phyloP scores from a whole-genome alignment of 345 rosid genomes.

The Stellera chamaejasme region DNA sequence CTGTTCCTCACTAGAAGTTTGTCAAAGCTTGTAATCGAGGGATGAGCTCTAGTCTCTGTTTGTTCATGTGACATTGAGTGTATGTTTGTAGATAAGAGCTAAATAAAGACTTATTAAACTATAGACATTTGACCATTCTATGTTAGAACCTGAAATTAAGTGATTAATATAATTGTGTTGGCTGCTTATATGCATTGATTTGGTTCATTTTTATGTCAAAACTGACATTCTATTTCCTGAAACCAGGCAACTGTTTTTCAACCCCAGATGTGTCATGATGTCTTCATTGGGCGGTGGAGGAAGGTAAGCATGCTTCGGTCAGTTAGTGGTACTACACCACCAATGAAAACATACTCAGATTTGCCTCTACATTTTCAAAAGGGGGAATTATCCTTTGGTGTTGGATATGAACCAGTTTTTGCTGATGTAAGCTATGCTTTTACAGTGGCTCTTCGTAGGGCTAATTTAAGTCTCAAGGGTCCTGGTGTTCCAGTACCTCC shows the following conservation, averaged over 20 bases:
- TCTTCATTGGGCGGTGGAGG: slow-evolving; percentile 89
- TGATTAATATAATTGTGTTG: too few species aligned
- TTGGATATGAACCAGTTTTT: slow-evolving; percentile 83
- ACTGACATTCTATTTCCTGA: slow-evolving; percentile 19
- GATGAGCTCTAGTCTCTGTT: too few species aligned
- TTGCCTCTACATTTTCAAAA: slow-evolving; percentile 61
- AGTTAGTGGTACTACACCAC: slow-evolving; percentile 85
- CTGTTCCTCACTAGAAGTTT: too few species aligned
- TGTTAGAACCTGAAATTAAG: too few species aligned
- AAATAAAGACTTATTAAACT: too few species aligned
- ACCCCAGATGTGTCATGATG: slow-evolving; percentile 75
- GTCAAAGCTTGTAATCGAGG: too few species aligned
- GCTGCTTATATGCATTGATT: too few species aligned
- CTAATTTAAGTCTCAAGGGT: slow-evolving; percentile 65
- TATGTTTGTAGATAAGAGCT: too few species aligned
- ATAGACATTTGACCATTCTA: too few species aligned
- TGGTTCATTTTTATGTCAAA: too few species aligned
- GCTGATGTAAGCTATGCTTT: slow-evolving; percentile 90
- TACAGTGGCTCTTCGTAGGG: slow-evolving; percentile 90
- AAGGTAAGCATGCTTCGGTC: slow-evolving; percentile 83
- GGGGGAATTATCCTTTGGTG: slow-evolving; percentile 72
- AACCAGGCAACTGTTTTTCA: slow-evolving; percentile 80
- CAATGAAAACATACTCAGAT: slow-evolving; percentile 70
- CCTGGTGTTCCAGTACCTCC: slow-evolving; percentile 41
- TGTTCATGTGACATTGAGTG: too few species aligned